Percentiles rank a stretch among this genome's conserved stretches.
Conservation (phyloP, 176 grass and related monocot species). For the Carex littledalei region DNA sequence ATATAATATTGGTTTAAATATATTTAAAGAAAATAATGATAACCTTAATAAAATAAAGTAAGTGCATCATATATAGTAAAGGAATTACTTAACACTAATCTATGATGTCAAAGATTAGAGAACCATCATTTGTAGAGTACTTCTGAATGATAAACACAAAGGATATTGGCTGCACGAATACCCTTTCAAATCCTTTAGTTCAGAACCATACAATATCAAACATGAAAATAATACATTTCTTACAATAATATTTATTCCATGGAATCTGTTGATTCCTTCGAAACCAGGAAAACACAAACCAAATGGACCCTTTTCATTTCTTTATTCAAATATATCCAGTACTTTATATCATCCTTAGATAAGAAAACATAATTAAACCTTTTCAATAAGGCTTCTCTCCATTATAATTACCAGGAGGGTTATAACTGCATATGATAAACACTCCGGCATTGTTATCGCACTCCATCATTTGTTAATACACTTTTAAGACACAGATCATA, state of each 20-base stretch:
- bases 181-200: background rate
- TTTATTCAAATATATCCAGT: background rate
- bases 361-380: background rate
- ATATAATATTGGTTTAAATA: no score
- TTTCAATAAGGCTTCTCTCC: slow-evolving; percentile 30
- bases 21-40: no score
- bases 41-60: no score
- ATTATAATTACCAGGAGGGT: slow-evolving; percentile 22
- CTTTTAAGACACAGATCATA: no score
- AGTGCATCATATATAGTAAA: no score
- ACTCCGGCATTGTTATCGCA: slow-evolving; percentile 1
- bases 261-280: background rate
- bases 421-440: slow-evolving; percentile 43
- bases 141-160: background rate
- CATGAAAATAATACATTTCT: background rate
- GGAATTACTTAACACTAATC: no score
- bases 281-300: background rate
- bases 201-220: background rate
- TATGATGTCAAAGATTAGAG: no score
- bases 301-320: no score
- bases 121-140: no score
- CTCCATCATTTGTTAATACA: background rate
- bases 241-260: background rate
- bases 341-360: background rate
- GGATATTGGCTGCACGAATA: background rate